Evolutionary conservation across 805 yeast species (phyloP).

Genomic region (Pichia nakasei): DNA sequence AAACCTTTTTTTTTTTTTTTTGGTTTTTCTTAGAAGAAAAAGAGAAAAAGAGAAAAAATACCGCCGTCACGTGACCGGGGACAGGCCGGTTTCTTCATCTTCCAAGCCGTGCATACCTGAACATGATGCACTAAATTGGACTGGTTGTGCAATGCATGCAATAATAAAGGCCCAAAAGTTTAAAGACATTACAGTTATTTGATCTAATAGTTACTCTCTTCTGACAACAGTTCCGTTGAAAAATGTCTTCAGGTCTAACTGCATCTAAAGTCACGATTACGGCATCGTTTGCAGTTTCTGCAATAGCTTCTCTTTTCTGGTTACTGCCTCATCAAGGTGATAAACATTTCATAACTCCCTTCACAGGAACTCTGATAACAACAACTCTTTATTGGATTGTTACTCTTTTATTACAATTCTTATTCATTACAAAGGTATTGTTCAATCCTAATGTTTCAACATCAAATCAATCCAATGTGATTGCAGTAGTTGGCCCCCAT

Average conservation of each 20-base stretch:
- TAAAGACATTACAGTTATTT: too few species aligned
- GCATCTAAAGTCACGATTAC: conserved; percentile 35
- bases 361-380: conserved; percentile 47
- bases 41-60: too few species aligned
- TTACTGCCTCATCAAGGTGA: conserved; percentile 40
- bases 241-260: conserved; percentile 9
- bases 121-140: too few species aligned
- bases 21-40: too few species aligned
- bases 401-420: conserved; percentile 42
- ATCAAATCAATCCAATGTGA: conserved; percentile 24
- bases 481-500: conserved; percentile 46
- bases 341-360: conserved; percentile 52
- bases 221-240: too few species aligned
- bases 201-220: too few species aligned
- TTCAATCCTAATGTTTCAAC: conserved; percentile 18
- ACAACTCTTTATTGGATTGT: conserved; percentile 51
- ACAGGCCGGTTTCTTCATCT: too few species aligned
- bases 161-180: too few species aligned
- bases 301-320: conserved; percentile 41
- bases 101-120: too few species aligned
- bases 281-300: conserved; percentile 46
- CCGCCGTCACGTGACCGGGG: too few species aligned
- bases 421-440: conserved; percentile 38
- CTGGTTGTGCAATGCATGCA: too few species aligned
- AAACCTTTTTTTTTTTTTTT: too few species aligned